Percentiles rank a stretch among this genome's conserved stretches.
These are phyloP conservation scores for Spathaspora hagerdaliae DNA, from an alignment of 805 yeast species.

Conservation along the genomic window DNA sequence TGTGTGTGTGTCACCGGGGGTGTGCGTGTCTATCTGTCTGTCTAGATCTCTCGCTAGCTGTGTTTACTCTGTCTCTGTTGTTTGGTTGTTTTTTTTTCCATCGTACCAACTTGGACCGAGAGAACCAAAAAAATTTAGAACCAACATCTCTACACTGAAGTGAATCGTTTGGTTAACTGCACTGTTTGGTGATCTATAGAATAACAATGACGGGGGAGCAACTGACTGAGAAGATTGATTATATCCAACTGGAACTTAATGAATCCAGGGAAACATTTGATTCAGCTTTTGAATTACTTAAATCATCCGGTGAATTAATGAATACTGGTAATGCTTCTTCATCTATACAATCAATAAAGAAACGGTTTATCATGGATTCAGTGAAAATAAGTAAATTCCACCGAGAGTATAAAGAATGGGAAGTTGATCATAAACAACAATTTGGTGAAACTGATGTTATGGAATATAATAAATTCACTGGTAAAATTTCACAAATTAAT, in stretches of 20 bases:
- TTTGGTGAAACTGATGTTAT: conserved; percentile 20
- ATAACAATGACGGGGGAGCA: too few relatives aligned
- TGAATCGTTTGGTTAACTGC: too few relatives aligned
- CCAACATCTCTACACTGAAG: too few relatives aligned
- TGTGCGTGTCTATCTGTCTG: too few relatives aligned
- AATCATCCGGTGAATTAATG: conserved; percentile 4
- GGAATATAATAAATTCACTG: conserved; percentile 27
- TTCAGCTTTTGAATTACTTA: conserved; percentile 12
- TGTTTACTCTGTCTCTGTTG: too few relatives aligned
- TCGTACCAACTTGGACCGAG: too few relatives aligned
- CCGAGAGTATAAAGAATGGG: conserved; percentile 26
- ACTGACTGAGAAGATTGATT: background rate
- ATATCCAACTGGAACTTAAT: conserved; percentile 1
- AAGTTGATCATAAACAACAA: conserved; percentile 11
- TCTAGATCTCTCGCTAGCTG: too few relatives aligned
- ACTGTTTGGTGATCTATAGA: too few relatives aligned
- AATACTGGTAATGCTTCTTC: background rate
- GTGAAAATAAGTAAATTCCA: conserved; percentile 29
- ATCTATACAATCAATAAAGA: conserved; percentile 5
- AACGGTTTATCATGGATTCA: conserved; percentile 29
- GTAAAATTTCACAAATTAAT: conserved; percentile 25
- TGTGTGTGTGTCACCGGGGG: too few relatives aligned
- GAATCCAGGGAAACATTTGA: conserved; percentile 6
- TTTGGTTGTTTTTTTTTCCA: too few relatives aligned
- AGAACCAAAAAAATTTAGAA: too few relatives aligned